Base-by-base conservation (phyloP, 352 stramenopile species). In the Pythium grandisporangium region DNA sequence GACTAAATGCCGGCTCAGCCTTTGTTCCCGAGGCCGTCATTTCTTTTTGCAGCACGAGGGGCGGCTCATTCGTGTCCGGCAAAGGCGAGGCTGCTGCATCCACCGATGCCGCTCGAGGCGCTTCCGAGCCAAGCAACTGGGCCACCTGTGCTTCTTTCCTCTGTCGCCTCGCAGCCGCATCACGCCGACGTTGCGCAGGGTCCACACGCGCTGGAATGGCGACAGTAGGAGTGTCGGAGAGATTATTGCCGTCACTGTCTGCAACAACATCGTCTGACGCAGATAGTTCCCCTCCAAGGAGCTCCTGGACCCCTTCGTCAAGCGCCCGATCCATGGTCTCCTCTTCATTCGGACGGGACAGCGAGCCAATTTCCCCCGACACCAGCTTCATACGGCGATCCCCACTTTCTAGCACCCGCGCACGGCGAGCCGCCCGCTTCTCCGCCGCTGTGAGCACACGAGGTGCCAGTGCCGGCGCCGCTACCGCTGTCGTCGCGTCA, bases 311-410 rank as follows among this genome's bases (percentile, higher is more conserved):
- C 24, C 60, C 58, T 11, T 63, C 64, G 36, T 81, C 66, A 22
- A 83, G 25, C n/a, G 48, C 41, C 21, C 21, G 37, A 12, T 53
- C 43, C 22, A 58, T 41, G 6, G 38, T 12, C 12, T 7, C 13
- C 42, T 61, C 49, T 25, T 66, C 47, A 21, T 69, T 55, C 20
- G 51, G 32, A 45, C 84, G 72, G n/a, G n/a, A n/a, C 14, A 87
- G 65, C 4, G 71, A 70, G 19, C 58, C 56, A 23, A 84, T 70
- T 47, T 85, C 53, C 8, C 73, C 77, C 44, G 70, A 83, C 17
- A 90, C 42, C 6, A 86, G 52, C 58, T 86, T 74, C 20, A 90
- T 38, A 1, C 77, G 77, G 48, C 42, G 72, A 37, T 85, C 69
- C 14, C 75, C 44, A 8, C 65, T 55, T n/a, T 65, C 57, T n/a